Evolutionary conservation across 129 eudicot species (phyloP), one percentile per base, ranked within the genome.

Genomic region (Flaveria bidentis): DNA sequence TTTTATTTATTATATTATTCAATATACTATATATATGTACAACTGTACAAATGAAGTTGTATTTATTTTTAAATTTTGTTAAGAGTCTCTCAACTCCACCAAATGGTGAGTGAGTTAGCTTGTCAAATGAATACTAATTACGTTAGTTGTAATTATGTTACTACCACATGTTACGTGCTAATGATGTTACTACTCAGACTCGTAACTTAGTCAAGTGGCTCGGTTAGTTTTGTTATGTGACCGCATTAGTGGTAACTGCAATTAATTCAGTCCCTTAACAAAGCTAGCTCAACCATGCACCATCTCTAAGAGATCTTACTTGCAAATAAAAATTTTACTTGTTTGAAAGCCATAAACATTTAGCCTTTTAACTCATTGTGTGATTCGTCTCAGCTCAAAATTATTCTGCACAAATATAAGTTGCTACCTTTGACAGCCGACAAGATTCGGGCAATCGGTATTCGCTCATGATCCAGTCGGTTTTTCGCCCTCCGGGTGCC

Each of bases 401-500:
- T 50, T 12, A 14, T 15, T 13, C 8, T 44, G 4, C 20, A 0
- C 17, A 50, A 5, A 50, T 50, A 51, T 14, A 60, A 10, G 23
- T 64, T 12, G 18, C 68, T 86, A 85, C 97, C 93, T 88, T 86
- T 60, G 86, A 69, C 4, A 63, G 63, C 9, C 87, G 69, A 74
- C 60, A 83, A 14, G 73, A 36, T 41, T 88, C 93, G 0, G 90
- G 96, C 39, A 88, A 75, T 45, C 98, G 96, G 60, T 85, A 93
- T 74, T 93, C 98, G 4, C 87, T 88, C 98, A 93, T 93, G 81
- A 93, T 80, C 98, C 98, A 93, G 76, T 93, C 95, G 0, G 96
- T 93, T 77, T 85, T 93, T 63, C 42, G 78, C 14, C 96, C 96
- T 6, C 88, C 75, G 0, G 96, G 98, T 3, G 96, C 96, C 84